Evolutionary conservation across 495 filamentous ascomycete species (phyloP).

Genomic region (Xylaria telfairii): DNA sequence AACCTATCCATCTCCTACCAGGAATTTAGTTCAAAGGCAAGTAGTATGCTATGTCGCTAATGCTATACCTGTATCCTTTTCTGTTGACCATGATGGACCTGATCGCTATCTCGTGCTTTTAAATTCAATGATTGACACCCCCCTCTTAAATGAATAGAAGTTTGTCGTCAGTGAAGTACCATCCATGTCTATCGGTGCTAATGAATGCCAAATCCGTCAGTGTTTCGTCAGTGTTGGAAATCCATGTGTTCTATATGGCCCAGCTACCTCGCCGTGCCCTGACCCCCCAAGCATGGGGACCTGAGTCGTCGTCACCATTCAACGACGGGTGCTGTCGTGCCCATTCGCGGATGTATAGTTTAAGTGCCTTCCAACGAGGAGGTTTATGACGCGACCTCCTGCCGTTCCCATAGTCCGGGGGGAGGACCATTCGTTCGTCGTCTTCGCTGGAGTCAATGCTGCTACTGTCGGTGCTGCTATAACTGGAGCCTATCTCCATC

Average conservation of each 20-base stretch:
- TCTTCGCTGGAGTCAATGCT: conserved; percentile 44
- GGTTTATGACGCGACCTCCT: conserved; percentile 43
- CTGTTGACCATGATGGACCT: not conserved
- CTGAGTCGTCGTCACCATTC: conserved; percentile 55
- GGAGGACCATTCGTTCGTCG: conserved; percentile 29
- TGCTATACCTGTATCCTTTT: conserved; percentile 13
- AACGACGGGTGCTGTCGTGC: conserved; percentile 76
- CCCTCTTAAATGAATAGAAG: not conserved
- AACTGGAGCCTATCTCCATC: conserved; percentile 49
- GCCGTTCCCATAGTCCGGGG: conserved; percentile 37
- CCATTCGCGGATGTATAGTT: conserved; percentile 84
- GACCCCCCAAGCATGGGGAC: conserved; percentile 71
- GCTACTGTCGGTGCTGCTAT: conserved; percentile 26
- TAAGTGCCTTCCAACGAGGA: conserved; percentile 80
- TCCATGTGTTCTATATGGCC: conserved; percentile 62
- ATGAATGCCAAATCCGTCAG: not conserved
- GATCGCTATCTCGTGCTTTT: not conserved
- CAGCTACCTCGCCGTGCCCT: conserved; percentile 79
- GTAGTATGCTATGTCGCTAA: conserved; percentile 12
- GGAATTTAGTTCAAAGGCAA: not conserved
- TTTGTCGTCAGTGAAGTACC: conserved; percentile 7
- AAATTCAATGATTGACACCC: conserved; percentile 1
- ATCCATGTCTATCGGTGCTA: conserved; percentile 12
- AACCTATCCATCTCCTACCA: not conserved
- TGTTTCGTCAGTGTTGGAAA: conserved; percentile 14